Evolutionary conservation across 2,329 filamentous ascomycete genomes (phyloP).

Genomic region (Beauveria varroae): DNA sequence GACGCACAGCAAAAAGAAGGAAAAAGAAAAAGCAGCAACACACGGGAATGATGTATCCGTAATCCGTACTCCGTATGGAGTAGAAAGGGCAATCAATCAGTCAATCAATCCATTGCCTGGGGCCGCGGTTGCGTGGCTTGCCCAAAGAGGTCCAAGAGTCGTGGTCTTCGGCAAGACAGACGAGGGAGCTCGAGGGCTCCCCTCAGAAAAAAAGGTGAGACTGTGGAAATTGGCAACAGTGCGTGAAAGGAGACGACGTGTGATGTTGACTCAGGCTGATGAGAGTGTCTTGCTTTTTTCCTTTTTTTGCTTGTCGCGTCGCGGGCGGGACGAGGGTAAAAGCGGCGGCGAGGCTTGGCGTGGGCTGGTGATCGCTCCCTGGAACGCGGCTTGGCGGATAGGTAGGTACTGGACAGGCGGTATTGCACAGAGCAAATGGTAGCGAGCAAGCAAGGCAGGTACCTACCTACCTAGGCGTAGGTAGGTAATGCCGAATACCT

Average conservation of each 20-base stretch:
- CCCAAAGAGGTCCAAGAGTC: not conserved
- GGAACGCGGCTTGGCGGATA: not conserved
- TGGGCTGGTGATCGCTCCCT: not conserved
- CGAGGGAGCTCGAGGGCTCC: not conserved
- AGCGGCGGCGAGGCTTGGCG: not conserved
- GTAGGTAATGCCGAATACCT: not conserved
- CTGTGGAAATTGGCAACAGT: slow-evolving; percentile 10
- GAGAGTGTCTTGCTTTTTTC: slow-evolving; percentile 5
- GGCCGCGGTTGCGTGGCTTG: too few relatives aligned
- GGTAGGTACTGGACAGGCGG: not conserved
- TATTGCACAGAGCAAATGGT: not conserved
- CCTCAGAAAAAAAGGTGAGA: slow-evolving; percentile 1
- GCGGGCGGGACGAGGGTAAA: not conserved
- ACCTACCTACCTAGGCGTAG: not conserved
- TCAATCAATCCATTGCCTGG: too few relatives aligned
- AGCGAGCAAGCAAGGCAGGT: not conserved
- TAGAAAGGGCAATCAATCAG: too few relatives aligned
- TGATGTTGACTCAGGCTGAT: slow-evolving; percentile 9
- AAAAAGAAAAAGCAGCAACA: not conserved
- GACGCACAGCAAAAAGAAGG: not conserved
- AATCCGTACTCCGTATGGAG: too few relatives aligned
- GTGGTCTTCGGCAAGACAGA: not conserved
- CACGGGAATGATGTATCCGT: too few relatives aligned
- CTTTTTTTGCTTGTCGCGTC: not conserved
- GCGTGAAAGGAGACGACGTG: not conserved